Evolutionary conservation across 2,329 filamentous ascomycete genomes (phyloP).

Genomic region (Colletotrichum trifolii): DNA sequence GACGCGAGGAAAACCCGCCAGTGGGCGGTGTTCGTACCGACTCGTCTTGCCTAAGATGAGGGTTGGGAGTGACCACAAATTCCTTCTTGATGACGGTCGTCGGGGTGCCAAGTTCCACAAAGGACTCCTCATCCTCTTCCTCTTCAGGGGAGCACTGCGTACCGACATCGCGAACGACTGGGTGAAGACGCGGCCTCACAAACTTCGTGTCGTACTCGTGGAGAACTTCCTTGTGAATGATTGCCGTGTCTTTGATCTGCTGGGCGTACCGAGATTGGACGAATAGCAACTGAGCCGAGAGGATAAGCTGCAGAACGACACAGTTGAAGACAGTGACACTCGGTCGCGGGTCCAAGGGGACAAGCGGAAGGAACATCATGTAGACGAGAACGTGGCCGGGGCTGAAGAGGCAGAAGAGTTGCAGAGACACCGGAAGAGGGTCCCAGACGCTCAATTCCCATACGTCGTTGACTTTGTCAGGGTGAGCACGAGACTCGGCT

Average conservation of each 20-base stretch:
- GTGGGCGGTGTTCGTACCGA: conserved; percentile 24
- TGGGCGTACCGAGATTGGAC: conserved; percentile 81
- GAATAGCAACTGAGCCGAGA: conserved; percentile 81
- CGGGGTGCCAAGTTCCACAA: conserved; percentile 63
- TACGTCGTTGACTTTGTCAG: conserved; percentile 84
- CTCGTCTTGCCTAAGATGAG: conserved; percentile 76
- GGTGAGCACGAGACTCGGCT: conserved; percentile 86
- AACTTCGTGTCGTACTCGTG: conserved; percentile 97
- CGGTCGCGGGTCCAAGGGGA: conserved; percentile 79
- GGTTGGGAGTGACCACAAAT: conserved; percentile 86
- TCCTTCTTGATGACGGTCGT: conserved; percentile 75
- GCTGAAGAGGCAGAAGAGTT: conserved; percentile 90
- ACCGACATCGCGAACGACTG: conserved; percentile 79
- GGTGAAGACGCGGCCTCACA: conserved; percentile 89
- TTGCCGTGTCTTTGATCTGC: conserved; percentile 83
- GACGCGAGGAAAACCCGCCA: conserved; percentile 31
- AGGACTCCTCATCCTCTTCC: conserved; percentile 53
- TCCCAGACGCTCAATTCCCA: conserved; percentile 98
- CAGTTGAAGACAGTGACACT: conserved; percentile 89
- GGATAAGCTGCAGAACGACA: conserved; percentile 77
- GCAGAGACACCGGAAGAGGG: conserved; percentile 83
- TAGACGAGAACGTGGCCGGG: conserved; percentile 94
- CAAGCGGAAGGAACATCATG: conserved; percentile 85
- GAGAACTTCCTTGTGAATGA: conserved; percentile 92
- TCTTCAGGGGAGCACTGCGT: conserved; percentile 76